A percentile compares a stretch with the other conserved stretches of the same genome.
Evolutionary conservation across 202 grass and related monocot genomes (phyloP).

Genomic region (Digitaria exilis): DNA sequence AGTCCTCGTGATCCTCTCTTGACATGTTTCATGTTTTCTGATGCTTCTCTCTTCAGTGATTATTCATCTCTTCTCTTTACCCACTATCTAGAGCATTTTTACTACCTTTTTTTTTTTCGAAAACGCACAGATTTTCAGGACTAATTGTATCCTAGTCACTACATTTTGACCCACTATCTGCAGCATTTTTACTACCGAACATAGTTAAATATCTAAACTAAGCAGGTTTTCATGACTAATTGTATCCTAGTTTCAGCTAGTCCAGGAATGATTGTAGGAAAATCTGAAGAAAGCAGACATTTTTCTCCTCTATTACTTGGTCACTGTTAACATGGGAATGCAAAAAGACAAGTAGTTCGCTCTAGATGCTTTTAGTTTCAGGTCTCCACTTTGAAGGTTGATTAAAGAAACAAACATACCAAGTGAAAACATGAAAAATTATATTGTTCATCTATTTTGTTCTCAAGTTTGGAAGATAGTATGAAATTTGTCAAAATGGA

Average conservation of each 20-base stretch:
- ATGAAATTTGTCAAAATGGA: background rate
- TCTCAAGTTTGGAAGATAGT: background rate
- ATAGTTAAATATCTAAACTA: background rate
- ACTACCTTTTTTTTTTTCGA: too few species aligned
- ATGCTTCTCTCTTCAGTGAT: background rate
- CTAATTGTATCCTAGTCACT: too few species aligned
- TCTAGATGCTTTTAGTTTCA: background rate
- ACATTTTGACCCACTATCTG: background rate
- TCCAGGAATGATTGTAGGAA: background rate
- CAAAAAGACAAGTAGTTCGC: background rate
- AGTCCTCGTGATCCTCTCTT: too few species aligned
- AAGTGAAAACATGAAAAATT: background rate
- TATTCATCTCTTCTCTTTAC: background rate
- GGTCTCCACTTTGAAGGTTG: background rate
- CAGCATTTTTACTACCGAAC: background rate
- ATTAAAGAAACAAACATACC: background rate
- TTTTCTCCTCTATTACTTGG: background rate
- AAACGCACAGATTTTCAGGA: too few species aligned
- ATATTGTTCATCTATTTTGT: background rate
- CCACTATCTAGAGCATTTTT: background rate
- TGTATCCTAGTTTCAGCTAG: background rate
- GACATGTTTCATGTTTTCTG: background rate
- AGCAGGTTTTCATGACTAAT: background rate
- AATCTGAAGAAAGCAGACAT: constrained; percentile 12
- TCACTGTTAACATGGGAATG: background rate